phyloP scores from a whole-genome alignment of 139 green algal genomes.

The Auxenochlorella pyrenoidosa region DNA sequence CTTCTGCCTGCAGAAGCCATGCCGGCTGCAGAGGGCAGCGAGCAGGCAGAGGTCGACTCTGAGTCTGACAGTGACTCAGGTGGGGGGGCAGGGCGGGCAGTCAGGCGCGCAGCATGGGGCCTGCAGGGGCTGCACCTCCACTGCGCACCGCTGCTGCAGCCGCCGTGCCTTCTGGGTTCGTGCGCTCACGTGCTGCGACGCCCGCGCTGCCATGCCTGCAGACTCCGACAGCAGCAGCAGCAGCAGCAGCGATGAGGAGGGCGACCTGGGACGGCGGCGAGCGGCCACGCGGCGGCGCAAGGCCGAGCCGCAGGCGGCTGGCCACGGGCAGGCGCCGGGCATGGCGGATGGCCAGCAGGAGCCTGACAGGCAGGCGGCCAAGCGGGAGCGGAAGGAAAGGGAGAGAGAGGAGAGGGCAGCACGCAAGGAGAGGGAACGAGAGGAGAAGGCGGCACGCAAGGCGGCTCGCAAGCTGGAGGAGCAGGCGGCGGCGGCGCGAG shows the following conservation, averaged over 20 bases:
- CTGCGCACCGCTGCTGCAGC: too few species aligned
- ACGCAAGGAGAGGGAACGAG: neutral
- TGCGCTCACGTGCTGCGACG: too few species aligned
- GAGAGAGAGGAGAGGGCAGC: neutral
- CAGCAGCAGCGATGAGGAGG: conserved; percentile 18
- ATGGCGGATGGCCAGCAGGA: neutral
- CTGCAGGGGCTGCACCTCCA: too few species aligned
- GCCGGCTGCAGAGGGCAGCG: neutral
- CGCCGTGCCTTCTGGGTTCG: too few species aligned
- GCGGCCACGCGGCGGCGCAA: neutral
- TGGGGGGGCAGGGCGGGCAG: neutral
- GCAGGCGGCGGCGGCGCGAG: neutral
- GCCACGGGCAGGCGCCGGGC: neutral
- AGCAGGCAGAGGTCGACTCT: neutral
- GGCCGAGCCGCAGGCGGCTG: neutral
- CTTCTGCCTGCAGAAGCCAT: neutral
- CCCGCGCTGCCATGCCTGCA: neutral
- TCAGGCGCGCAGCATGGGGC: too few species aligned
- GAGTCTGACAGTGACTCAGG: conserved; percentile 7
- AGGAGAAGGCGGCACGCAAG: neutral
- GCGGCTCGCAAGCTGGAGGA: neutral
- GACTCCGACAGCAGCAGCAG: conserved; percentile 17
- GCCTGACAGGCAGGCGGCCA: neutral
- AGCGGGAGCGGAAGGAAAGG: neutral
- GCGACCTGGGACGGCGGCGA: neutral